Evolutionary conservation across 2,329 filamentous ascomycete species (phyloP), one percentile per base, ranked within the genome.

Genomic region (Cladosporium colombiae): DNA sequence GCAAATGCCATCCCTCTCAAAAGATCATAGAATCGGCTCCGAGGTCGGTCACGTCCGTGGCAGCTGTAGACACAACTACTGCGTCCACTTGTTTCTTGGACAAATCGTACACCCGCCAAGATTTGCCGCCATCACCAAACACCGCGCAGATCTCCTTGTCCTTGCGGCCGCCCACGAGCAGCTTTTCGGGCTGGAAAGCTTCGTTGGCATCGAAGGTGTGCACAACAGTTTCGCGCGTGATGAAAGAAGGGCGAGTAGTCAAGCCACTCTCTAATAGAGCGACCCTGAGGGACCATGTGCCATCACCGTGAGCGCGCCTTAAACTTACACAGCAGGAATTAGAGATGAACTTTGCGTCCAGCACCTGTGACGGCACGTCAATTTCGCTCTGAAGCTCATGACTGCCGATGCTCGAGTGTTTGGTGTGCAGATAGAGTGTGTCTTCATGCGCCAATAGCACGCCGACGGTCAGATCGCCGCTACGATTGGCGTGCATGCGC

Each of bases 61-160:
- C 13, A n/a, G 21, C 16, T 21, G 40, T 13, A 18, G 49, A 49
- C 13, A 63, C 35, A 25, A 56, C 50, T 21, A 56, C 50, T 21
- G 50, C 61, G 25, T 56, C 50, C 33, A 63, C 35, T 16, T 56
- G 37, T 37, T 31, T 56, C 50, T 46, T 37, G n/a, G 61, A 63
- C 69, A 88, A 71, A 74, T 88, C 85, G 66, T 87, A 75, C 16
- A 88, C 82, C 57, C 82, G 79, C 74, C 86, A 88, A 66, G 83
- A 81, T 72, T 83, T 78, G 40, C 78, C 75, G 71, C 85, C 82
- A 31, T 82, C 79, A 53, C 85, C 86, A 67, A 88, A 72, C 31
- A 88, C 82, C 62, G 85, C 82, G 23, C 85, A 78, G 3, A 83
- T 81, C 66, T 84, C 75, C 68, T 85, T 78, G 0, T 81, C 83